These are phyloP conservation scores for Mallotus repandus DNA, from an alignment of 441 rosid species.

Conservation along the genomic window DNA sequence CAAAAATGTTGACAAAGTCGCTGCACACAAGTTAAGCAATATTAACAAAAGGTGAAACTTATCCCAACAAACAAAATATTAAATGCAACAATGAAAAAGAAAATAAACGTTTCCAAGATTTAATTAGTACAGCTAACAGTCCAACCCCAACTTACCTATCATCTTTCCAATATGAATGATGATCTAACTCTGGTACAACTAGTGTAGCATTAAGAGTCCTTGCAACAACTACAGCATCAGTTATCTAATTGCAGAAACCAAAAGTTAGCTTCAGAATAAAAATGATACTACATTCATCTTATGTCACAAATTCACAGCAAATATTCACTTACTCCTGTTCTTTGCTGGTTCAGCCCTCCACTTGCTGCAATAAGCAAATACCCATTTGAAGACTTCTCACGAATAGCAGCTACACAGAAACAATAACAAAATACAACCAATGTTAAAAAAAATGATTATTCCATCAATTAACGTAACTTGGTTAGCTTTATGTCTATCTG, in stretches of 20 bases:
- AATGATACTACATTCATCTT: background rate
- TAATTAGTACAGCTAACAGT: background rate
- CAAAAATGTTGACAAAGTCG: constrained; percentile 85
- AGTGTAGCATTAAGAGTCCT: constrained; percentile 92
- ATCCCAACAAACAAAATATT: background rate
- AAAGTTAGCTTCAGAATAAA: constrained; percentile 15
- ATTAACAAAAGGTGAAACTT: background rate
- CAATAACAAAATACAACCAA: background rate
- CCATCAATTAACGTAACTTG: too few species aligned
- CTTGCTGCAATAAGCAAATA: constrained; percentile 96
- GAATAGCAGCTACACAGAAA: constrained; percentile 58
- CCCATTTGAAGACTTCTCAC: constrained; percentile 67
- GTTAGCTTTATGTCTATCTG: too few species aligned
- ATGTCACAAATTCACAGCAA: background rate
- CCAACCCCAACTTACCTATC: constrained; percentile 56
- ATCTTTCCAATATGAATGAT: constrained; percentile 95
- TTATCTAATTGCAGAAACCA: constrained; percentile 56
- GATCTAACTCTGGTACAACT: constrained; percentile 95
- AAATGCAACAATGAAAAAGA: background rate
- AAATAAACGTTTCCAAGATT: constrained; percentile 1
- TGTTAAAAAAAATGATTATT: too few species aligned
- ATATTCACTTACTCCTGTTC: constrained; percentile 86
- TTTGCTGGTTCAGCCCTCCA: constrained; percentile 97
- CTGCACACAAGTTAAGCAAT: constrained; percentile 52
- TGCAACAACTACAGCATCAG: constrained; percentile 96